phyloP scores from a whole-genome alignment of 2,329 filamentous ascomycete genomes.

The Sordariomycetes sp. region DNA sequence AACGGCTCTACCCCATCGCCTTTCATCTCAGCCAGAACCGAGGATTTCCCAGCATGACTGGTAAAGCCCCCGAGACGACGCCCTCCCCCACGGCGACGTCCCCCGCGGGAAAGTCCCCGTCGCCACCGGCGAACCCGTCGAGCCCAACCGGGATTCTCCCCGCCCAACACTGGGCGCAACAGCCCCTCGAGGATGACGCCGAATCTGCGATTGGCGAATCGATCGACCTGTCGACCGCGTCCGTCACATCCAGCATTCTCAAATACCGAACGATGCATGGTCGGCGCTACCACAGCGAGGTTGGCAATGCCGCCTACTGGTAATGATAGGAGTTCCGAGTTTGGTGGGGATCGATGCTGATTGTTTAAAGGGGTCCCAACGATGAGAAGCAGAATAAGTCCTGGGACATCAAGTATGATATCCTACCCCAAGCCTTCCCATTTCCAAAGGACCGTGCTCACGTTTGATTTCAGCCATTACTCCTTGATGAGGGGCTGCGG shows the following conservation, averaged over 20 bases:
- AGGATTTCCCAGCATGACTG: too few relatives aligned
- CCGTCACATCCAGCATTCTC: slow-evolving; percentile 18
- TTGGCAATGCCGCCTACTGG: slow-evolving; percentile 17
- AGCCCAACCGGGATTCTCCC: too few relatives aligned
- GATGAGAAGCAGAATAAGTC: slow-evolving; percentile 8
- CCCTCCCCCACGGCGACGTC: too few relatives aligned
- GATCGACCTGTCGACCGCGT: slow-evolving; percentile 13
- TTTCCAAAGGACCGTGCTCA: too few relatives aligned
- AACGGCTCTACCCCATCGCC: too few relatives aligned
- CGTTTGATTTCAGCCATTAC: slow-evolving; percentile 10
- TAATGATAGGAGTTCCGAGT: not conserved
- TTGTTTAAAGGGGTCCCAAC: slow-evolving; percentile 4
- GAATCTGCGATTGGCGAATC: not conserved
- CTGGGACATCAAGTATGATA: slow-evolving; percentile 11
- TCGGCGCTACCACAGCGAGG: slow-evolving; percentile 18
- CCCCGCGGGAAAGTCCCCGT: too few relatives aligned
- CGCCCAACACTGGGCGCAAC: too few relatives aligned
- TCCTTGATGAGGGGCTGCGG: slow-evolving; percentile 11
- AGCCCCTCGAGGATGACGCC: not conserved
- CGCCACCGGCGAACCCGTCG: too few relatives aligned
- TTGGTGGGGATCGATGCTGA: not conserved
- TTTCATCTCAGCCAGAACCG: too few relatives aligned
- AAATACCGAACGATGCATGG: slow-evolving; percentile 18
- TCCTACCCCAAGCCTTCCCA: too few relatives aligned
- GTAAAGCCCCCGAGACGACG: too few relatives aligned